Evolutionary conservation across 1,284 basidiomycete genomes (phyloP).

Genomic region (Meripilus lineatus): DNA sequence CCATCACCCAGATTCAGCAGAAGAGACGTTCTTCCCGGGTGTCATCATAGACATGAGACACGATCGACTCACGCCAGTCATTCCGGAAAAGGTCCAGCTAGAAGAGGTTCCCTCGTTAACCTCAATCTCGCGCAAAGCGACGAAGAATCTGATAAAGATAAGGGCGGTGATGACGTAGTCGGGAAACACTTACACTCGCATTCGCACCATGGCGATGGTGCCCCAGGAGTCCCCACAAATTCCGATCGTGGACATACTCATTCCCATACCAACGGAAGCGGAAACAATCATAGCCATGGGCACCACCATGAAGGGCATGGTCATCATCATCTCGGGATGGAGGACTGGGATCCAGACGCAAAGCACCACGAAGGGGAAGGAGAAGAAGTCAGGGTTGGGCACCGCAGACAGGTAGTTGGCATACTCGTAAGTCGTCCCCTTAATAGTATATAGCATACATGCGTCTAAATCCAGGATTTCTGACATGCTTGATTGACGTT

Average conservation of each 20-base stretch:
- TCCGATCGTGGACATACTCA: not conserved
- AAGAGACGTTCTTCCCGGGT: conserved; percentile 24
- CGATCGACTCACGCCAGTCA: conserved; percentile 31
- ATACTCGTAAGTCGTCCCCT: conserved; percentile 44
- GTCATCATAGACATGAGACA: conserved; percentile 43
- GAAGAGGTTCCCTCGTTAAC: not conserved
- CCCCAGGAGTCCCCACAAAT: not conserved
- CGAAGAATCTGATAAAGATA: not conserved
- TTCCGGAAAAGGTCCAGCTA: conserved; percentile 15
- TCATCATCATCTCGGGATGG: conserved; percentile 19
- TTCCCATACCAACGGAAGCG: not conserved
- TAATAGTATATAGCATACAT: not conserved
- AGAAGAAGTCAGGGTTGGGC: conserved; percentile 35
- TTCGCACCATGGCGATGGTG: too few species aligned
- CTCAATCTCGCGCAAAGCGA: not conserved
- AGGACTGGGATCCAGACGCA: conserved; percentile 20
- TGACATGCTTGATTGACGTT: not conserved
- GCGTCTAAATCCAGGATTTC: not conserved
- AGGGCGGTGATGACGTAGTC: not conserved
- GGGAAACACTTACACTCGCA: too few species aligned
- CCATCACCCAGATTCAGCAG: too few species aligned
- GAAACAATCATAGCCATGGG: conserved; percentile 6
- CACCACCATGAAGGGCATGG: conserved; percentile 12
- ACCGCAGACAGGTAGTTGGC: conserved; percentile 55
- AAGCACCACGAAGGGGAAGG: conserved; percentile 7